These are phyloP conservation scores for Leccinellum albellum DNA, from an alignment of 768 basidiomycete genomes.

Conservation along the genomic window DNA sequence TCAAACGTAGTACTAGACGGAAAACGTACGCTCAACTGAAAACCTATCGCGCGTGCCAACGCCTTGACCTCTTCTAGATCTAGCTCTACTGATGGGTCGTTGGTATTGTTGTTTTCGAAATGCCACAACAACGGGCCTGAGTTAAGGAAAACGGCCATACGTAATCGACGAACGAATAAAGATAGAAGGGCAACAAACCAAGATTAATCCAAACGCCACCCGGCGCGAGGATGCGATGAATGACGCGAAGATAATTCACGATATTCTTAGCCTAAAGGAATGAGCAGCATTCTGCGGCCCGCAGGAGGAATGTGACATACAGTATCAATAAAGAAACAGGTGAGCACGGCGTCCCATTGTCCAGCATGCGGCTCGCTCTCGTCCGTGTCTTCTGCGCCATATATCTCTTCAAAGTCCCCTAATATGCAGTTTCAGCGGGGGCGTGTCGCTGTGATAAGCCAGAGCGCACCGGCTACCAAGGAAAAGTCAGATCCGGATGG, in stretches of 20 bases:
- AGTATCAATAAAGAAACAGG: conserved; percentile 97
- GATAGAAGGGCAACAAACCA: conserved; percentile 23
- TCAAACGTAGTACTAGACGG: not conserved
- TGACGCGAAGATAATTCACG: conserved; percentile 83
- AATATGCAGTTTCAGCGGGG: conserved; percentile 5
- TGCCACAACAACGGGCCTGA: conserved; percentile 94
- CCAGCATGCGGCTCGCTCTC: conserved; percentile 66
- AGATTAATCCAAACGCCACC: conserved; percentile 93
- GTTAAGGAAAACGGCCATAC: not conserved
- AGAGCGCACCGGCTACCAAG: conserved; percentile 78
- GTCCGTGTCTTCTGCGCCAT: conserved; percentile 52
- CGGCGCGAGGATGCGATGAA: conserved; percentile 76
- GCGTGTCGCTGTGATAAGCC: too few relatives aligned
- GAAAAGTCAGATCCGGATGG: conserved; percentile 68
- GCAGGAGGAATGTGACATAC: conserved; percentile 38
- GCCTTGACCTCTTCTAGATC: conserved; percentile 85
- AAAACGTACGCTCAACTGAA: conserved; percentile 67
- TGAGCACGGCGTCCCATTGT: conserved; percentile 85
- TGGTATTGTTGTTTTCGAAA: conserved; percentile 82
- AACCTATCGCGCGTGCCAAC: conserved; percentile 71
- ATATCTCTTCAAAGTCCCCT: conserved; percentile 94
- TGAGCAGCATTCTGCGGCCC: not conserved
- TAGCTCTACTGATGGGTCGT: conserved; percentile 83
- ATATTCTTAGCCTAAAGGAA: conserved; percentile 77
- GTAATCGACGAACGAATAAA: not conserved